A percentile compares a stretch with the other conserved stretches of the same genome.
These are phyloP conservation scores for Zopfia rhizophila DNA, from an alignment of 2,329 filamentous ascomycete genomes.

Conservation along the genomic window DNA sequence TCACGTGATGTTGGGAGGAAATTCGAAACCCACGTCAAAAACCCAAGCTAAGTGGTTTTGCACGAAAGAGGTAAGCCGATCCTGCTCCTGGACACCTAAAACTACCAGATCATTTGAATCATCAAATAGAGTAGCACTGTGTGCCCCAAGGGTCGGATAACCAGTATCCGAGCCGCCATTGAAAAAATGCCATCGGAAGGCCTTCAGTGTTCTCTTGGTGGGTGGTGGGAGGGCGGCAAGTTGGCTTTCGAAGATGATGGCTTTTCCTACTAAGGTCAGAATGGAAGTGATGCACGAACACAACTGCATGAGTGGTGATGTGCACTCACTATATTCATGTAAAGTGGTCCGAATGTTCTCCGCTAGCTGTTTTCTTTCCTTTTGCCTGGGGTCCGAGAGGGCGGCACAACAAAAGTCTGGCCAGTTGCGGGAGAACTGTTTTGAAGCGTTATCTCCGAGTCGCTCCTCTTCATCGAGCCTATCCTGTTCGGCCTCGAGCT, in stretches of 20 bases:
- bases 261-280: conserved; percentile 2
- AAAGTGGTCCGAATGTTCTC: conserved; percentile 6
- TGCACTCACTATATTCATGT: conserved; percentile 18
- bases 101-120: conserved; percentile 34
- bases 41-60: conserved; percentile 31
- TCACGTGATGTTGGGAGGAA: too few relatives aligned
- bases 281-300: background rate
- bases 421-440: conserved; percentile 19
- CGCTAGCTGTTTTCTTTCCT: conserved; percentile 14
- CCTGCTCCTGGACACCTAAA: conserved; percentile 32
- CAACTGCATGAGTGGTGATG: too few relatives aligned
- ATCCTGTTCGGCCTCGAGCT: conserved; percentile 27
- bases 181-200: conserved; percentile 15
- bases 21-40: conserved; percentile 9
- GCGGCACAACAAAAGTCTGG: conserved; percentile 8
- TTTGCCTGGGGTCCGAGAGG: conserved; percentile 9
- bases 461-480: conserved; percentile 30
- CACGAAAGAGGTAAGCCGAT: conserved; percentile 38
- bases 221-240: conserved; percentile 18
- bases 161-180: conserved; percentile 1
- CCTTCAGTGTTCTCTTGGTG: conserved; percentile 10
- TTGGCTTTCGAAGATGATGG: conserved; percentile 19
- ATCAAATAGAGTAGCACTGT: conserved; percentile 20
- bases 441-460: conserved; percentile 10
- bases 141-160: conserved; percentile 22